Evolutionary conservation across 768 basidiomycete genomes (phyloP), one percentile per base, ranked within the genome.

Genomic region (Suillus placidus): DNA sequence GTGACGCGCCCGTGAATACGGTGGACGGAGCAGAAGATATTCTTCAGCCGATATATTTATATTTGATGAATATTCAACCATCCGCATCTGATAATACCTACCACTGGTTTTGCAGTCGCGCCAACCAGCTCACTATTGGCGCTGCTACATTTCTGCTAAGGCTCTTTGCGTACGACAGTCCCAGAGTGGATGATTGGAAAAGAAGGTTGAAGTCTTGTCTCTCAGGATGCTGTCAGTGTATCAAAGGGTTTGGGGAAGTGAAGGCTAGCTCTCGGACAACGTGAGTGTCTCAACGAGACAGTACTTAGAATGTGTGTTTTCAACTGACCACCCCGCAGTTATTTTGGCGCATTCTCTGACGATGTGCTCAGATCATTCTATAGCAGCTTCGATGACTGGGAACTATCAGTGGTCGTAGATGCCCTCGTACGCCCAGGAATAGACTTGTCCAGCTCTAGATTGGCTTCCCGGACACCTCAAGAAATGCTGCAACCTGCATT

Each of bases 61-160:
- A 87, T 72, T 78, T 93, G 12, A 83, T 90, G 77, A 77, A 74
- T 23, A 77, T 82, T 0, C 77, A 80, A 4, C 76, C 79, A 58
- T 73, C 75, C 55, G 68, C 77, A 38, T 72, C 74, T 52, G 81
- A 82, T 58, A 75, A 78, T 38, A 67, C 66, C 37, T 66, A 84
- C 62, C 95, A 97, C 71, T 96, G 94, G 93, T 96, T 91, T 74
- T 97, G 95, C 75, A 74, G 79, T 35, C 82, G 83, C 43, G 89
- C 88, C 4, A 78, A 84, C 38, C 73, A 81, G 10, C 78, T 85
- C 40, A 88, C 85, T 0, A 75, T 83, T 10, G 89, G 87, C 65
- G 86, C 89, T 2, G 93, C 95, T 0, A 88, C 87, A 0, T 97
- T 95, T 78, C 83, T 93, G 58, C 80, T 97, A 43, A 86, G 94